Evolutionary conservation across 371 early-diverging fungal genomes (phyloP), one percentile per base, ranked within the genome.

Genomic region (Mortierella sp.): DNA sequence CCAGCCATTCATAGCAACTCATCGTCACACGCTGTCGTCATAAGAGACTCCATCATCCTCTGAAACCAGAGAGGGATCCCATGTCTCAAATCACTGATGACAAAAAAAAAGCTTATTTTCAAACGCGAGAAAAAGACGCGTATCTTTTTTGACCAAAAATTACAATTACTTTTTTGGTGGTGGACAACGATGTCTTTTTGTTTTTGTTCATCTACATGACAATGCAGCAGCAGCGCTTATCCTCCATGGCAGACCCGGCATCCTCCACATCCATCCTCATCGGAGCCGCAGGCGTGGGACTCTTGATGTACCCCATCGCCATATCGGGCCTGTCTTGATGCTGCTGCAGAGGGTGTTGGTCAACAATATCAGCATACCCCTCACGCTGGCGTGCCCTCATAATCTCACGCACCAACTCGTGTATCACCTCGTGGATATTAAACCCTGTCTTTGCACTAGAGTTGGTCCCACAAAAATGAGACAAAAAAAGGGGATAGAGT

Each of bases 341-440:
- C 10, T 26, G 31, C 16, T 66, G 40, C 29, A 29, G 37, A 16
- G 52, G 68, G 13, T 70, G 47, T 10, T 73, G 31, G 9, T 73
- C 14, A 24, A 41, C 31, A 50, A 68, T 24, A 13, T 69, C 70
- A 13, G 66, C 52, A 50, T 50, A 40, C 34, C 53, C 74, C 6
- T 65, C 70, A 14, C 61, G 29, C 47, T 64, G 67, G 14, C 77
- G 73, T 34, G 73, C 48, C 53, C 69, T 37, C 16, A 77, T 75
- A 52, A 85, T 77, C 64, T 74, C 65, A 5, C 81, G 75, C 14
- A 80, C 77, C 19, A 85, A 44, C 40, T 74, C 79, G 10, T 58
- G 40, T 58, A 86, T 74, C 67, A 74, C 73, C 53, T 80, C 80
- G 16, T 86, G 52, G 29, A 86, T 80, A 71, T 83, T 79, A 44